Evolutionary conservation across 352 stramenopile species (phyloP).

Genomic region (Thraustochytrium striatum): DNA sequence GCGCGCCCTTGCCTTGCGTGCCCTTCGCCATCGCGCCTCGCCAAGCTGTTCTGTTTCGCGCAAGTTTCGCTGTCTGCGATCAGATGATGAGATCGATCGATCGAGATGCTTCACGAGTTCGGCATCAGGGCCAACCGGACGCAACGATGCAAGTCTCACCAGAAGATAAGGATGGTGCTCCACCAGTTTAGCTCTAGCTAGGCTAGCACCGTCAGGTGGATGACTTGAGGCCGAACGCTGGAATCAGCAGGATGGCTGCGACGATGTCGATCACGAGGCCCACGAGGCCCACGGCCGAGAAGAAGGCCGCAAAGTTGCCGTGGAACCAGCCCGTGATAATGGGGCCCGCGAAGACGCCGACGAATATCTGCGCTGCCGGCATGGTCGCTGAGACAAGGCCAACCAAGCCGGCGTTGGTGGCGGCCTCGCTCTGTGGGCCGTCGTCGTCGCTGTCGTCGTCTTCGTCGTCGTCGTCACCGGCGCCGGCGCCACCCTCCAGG

Average conservation of each 20-base stretch:
- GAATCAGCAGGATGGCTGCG: neutral
- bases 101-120: no score
- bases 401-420: neutral
- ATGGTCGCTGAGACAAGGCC: conserved; percentile 5
- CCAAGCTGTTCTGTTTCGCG: no score
- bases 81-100: no score
- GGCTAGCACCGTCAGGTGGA: no score
- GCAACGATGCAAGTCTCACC: no score
- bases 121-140: no score
- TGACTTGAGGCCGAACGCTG: neutral
- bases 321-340: neutral
- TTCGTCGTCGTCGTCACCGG: conserved; percentile 12
- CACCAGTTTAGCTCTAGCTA: no score
- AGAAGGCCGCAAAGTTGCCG: conserved; percentile 21
- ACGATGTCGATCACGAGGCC: neutral
- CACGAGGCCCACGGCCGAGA: neutral
- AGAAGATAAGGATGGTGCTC: no score
- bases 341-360: neutral
- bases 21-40: no score
- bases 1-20: no score
- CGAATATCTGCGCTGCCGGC: conserved; percentile 2
- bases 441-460: neutral
- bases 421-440: neutral
- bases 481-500: neutral
- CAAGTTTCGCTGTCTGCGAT: no score